Conservation (phyloP, 2,329 filamentous ascomycete genomes). For the Scortechinia acanthostroma region DNA sequence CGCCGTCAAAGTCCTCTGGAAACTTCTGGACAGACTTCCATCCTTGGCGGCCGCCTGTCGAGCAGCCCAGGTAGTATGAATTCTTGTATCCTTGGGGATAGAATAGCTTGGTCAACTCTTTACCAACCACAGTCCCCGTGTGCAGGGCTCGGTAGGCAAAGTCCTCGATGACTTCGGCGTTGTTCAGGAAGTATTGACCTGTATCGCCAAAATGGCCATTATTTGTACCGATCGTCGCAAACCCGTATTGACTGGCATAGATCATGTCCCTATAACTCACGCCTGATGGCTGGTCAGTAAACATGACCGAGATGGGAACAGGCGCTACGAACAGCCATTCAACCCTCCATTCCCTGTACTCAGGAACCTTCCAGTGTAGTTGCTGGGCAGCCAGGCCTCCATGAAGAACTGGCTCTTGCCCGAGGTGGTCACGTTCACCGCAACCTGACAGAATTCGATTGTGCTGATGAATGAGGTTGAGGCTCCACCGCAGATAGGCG, state of each 20-base stretch:
- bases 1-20: constrained; percentile 48
- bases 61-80: constrained; percentile 50
- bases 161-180: constrained; percentile 23
- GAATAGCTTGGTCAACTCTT: constrained; percentile 34
- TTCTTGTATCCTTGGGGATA: constrained; percentile 29
- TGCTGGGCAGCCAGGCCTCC: constrained; percentile 16
- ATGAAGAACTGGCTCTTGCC: not conserved
- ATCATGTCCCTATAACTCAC: constrained; percentile 10
- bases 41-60: constrained; percentile 50
- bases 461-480: not conserved
- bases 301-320: not conserved
- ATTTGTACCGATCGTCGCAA: constrained; percentile 11
- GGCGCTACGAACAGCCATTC: constrained; percentile 18
- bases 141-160: constrained; percentile 29
- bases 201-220: constrained; percentile 13
- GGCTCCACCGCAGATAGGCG: not conserved
- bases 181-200: constrained; percentile 17
- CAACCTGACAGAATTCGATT: not conserved
- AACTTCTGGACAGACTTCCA: constrained; percentile 41
- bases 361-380: constrained; percentile 28
- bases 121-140: constrained; percentile 36
- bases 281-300: not conserved
- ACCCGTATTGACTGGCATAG: constrained; percentile 10
- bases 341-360: constrained; percentile 19
- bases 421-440: not conserved